Percentiles rank a stretch among this genome's conserved stretches.
phyloP scores from a whole-genome alignment of 164 flowering plant genomes.

The Saururus chinensis region DNA sequence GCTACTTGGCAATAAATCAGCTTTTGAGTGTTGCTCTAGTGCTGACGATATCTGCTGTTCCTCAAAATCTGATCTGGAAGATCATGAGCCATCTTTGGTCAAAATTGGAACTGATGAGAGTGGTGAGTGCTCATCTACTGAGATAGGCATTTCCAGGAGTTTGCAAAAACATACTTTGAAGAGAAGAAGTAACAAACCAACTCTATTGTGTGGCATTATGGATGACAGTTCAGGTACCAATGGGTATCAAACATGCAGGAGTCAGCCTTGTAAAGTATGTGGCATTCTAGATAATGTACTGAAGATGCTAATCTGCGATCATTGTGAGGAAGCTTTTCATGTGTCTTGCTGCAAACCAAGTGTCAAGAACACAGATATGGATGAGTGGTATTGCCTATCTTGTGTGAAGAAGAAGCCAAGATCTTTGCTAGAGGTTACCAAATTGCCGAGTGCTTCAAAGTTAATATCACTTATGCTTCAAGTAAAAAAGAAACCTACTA shows the following conservation, averaged over 20 bases:
- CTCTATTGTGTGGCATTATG: constrained; percentile 5
- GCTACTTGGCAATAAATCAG: constrained; percentile 12
- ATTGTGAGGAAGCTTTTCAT: constrained; percentile 12
- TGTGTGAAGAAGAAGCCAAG: constrained; percentile 9
- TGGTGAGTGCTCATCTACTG: constrained; percentile 75
- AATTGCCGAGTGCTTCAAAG: constrained; percentile 16
- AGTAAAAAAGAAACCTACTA: constrained; percentile 41
- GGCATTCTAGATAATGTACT: background rate
- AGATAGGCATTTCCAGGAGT: constrained; percentile 18
- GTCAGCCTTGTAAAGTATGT: constrained; percentile 26
- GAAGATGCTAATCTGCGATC: constrained; percentile 13
- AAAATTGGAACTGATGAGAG: constrained; percentile 37
- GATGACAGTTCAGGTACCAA: constrained; percentile 10
- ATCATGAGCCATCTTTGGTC: constrained; percentile 23
- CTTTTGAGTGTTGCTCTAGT: constrained; percentile 19
- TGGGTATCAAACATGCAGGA: constrained; percentile 11
- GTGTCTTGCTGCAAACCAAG: constrained; percentile 9
- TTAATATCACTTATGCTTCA: constrained; percentile 50
- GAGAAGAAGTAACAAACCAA: constrained; percentile 37
- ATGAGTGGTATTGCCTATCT: constrained; percentile 8
- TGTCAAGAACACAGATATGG: constrained; percentile 3
- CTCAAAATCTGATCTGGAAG: constrained; percentile 51
- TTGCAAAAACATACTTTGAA: constrained; percentile 28
- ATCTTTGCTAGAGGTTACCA: constrained; percentile 17
- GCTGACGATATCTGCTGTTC: constrained; percentile 54